These are phyloP conservation scores for Pseudisothecium myosuroides DNA, from an alignment of 225 moss, liverwort and hornwort species.

Conservation along the genomic window DNA sequence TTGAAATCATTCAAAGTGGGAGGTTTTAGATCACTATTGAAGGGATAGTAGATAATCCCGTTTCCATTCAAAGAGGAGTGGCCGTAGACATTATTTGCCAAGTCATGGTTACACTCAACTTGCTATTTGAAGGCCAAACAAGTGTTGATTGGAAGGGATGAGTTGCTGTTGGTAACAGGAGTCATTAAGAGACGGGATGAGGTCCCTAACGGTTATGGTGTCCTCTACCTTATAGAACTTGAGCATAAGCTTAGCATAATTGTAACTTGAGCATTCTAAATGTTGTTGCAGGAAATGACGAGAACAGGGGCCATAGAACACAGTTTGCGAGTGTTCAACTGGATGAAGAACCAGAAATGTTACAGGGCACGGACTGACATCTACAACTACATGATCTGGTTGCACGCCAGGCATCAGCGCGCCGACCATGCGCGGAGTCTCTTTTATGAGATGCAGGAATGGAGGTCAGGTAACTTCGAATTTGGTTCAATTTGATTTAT, in stretches of 20 bases:
- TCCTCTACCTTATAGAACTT: neutral
- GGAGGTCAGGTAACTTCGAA: constrained; percentile 62
- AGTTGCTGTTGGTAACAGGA: neutral
- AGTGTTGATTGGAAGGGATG: neutral
- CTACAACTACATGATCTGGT: constrained; percentile 92
- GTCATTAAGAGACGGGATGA: neutral
- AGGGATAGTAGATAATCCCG: neutral
- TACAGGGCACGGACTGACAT: constrained; percentile 89
- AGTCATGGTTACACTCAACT: neutral
- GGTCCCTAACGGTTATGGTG: neutral
- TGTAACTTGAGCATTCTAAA: neutral
- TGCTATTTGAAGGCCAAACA: neutral
- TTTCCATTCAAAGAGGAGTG: neutral
- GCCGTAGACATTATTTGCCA: neutral
- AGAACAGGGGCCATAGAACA: constrained; percentile 75
- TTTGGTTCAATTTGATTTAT: neutral
- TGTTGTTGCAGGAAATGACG: constrained; percentile 50
- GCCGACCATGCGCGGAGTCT: constrained; percentile 67
- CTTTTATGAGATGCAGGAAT: constrained; percentile 93
- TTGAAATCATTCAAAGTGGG: neutral
- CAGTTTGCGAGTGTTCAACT: constrained; percentile 69
- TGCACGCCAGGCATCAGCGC: constrained; percentile 79
- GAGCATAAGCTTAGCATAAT: neutral
- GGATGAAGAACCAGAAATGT: constrained; percentile 92
- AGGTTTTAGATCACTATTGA: neutral